A percentile compares a stretch with the other conserved stretches of the same genome.
Conservation (phyloP, 768 basidiomycete genomes). For the Russula lepida region DNA sequence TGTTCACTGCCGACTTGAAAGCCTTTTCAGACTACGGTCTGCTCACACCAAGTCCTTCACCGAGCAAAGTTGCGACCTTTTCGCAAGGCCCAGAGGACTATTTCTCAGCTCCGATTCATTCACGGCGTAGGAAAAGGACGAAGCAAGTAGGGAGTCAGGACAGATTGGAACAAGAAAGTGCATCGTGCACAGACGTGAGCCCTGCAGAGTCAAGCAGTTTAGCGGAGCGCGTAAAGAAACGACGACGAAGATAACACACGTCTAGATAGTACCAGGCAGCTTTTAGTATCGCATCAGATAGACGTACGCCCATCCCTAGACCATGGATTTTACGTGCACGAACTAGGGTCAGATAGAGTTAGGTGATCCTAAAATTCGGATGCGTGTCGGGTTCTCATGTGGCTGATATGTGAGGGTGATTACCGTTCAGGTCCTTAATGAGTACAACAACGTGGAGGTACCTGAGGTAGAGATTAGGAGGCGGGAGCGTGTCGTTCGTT, state of each 20-base stretch:
- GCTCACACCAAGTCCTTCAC: conserved; percentile 22
- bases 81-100: not conserved
- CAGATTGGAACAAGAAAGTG: not conserved
- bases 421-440: no score
- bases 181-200: not conserved
- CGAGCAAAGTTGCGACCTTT: not conserved
- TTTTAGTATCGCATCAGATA: not conserved
- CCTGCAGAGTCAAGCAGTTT: not conserved
- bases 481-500: no score
- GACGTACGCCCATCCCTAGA: no score
- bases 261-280: no score
- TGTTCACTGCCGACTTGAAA: conserved; percentile 70
- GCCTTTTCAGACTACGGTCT: conserved; percentile 56
- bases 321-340: no score
- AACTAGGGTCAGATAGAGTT: no score
- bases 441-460: no score
- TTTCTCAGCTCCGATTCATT: not conserved
- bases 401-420: no score
- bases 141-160: not conserved
- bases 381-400: no score
- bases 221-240: conserved; percentile 13
- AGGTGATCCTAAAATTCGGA: no score
- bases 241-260: not conserved
- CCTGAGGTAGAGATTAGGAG: no score
- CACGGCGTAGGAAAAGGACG: not conserved